Percentiles rank a stretch among this genome's conserved stretches.
Evolutionary conservation across 164 flowering plant genomes (phyloP).

Genomic region (Kalanchoe fedtschenkoi): DNA sequence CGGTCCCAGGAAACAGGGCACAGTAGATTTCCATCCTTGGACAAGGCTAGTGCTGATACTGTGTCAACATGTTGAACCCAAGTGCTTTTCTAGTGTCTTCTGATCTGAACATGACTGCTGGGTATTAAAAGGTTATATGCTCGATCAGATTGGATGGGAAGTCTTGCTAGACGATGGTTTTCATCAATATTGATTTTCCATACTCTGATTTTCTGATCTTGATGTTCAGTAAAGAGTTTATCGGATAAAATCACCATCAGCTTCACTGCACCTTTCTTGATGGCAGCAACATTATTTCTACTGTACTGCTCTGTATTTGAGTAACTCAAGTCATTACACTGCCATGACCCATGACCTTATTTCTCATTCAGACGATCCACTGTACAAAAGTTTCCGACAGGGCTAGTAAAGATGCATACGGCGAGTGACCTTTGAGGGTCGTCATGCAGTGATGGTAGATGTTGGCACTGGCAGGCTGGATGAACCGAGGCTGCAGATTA

Average conservation of each 20-base stretch:
- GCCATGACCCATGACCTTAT: conserved; percentile 35
- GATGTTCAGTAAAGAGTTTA: conserved; percentile 68
- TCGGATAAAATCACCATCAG: conserved; percentile 35
- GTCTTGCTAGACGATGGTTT: conserved; percentile 36
- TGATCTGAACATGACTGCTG: conserved; percentile 51
- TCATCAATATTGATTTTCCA: conserved; percentile 38
- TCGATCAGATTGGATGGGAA: conserved; percentile 72
- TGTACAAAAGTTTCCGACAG: conserved; percentile 25
- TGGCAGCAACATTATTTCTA: no score
- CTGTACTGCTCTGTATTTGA: no score
- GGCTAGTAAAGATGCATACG: conserved; percentile 36
- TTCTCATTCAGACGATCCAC: conserved; percentile 39
- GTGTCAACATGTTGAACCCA: conserved; percentile 89
- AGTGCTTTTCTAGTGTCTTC: conserved; percentile 61
- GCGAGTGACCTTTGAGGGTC: conserved; percentile 35
- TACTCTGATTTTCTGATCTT: conserved; percentile 74
- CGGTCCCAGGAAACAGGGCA: conserved; percentile 94
- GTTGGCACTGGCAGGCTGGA: conserved; percentile 2
- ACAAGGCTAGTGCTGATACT: conserved; percentile 61
- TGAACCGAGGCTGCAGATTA: conserved; percentile 6
- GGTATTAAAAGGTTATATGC: conserved; percentile 32
- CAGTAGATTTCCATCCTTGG: conserved; percentile 44
- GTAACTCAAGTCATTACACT: conserved; percentile 7
- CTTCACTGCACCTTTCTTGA: conserved; percentile 70
- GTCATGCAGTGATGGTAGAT: conserved; percentile 27